Conservation (phyloP, 371 early-diverging fungal genomes). For the Mucor sp. region DNA sequence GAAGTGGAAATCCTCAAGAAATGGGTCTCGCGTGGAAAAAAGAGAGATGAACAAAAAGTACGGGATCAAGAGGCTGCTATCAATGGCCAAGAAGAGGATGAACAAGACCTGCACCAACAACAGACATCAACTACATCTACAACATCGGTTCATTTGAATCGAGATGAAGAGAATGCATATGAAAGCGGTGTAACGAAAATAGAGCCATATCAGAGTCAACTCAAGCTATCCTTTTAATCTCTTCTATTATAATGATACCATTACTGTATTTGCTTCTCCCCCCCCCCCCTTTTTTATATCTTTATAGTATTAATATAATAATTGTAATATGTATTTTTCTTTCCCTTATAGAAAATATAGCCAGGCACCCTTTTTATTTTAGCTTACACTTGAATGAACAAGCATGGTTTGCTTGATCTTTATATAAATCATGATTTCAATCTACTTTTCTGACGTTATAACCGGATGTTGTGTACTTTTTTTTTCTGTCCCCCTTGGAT, state of each 20-base stretch:
- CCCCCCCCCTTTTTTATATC: neutral
- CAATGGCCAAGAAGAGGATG: neutral
- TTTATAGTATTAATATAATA: neutral
- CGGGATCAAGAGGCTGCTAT: neutral
- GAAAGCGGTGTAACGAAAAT: neutral
- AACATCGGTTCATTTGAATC: neutral
- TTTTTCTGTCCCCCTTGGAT: neutral
- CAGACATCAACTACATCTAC: neutral
- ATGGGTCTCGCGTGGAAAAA: slow-evolving; percentile 21
- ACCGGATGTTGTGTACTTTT: neutral
- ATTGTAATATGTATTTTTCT: neutral
- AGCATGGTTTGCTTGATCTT: neutral
- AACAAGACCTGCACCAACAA: neutral
- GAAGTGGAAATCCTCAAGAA: slow-evolving; percentile 30
- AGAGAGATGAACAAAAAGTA: neutral
- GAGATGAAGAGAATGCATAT: slow-evolving; percentile 8
- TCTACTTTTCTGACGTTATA: neutral
- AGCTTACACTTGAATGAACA: neutral
- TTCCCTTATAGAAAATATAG: neutral
- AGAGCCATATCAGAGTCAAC: neutral
- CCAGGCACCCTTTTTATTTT: neutral
- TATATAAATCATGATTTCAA: neutral
- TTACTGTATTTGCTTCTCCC: neutral
- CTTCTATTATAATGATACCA: neutral
- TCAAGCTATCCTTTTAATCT: neutral